A percentile compares a stretch with the other conserved stretches of the same genome.
Evolutionary conservation across 1,284 basidiomycete genomes (phyloP).

Genomic region (Bjerkandera adusta): DNA sequence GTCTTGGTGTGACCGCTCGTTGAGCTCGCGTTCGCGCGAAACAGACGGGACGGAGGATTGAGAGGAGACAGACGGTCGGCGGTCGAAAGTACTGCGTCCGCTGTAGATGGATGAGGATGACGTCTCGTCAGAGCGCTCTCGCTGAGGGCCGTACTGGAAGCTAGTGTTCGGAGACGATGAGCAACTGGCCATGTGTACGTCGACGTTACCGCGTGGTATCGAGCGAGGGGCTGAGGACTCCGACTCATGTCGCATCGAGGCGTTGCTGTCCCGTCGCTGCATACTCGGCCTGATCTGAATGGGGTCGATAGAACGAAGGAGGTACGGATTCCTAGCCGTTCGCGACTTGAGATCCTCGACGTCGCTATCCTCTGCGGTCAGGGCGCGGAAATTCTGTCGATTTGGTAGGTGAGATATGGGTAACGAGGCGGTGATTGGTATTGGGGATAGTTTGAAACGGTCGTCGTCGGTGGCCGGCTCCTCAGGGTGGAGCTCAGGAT

Average conservation of each 20-base stretch:
- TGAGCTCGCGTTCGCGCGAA: slow-evolving; percentile 20
- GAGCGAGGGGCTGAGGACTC: slow-evolving; percentile 29
- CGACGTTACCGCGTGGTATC: slow-evolving; percentile 29
- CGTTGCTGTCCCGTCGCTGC: slow-evolving; percentile 23
- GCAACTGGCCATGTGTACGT: slow-evolving; percentile 30
- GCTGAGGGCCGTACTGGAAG: slow-evolving; percentile 20
- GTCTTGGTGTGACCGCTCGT: slow-evolving; percentile 18
- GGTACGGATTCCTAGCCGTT: slow-evolving; percentile 20
- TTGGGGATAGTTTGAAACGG: slow-evolving; percentile 38
- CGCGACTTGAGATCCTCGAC: slow-evolving; percentile 29
- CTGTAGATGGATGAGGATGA: slow-evolving; percentile 3
- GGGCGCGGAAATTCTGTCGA: slow-evolving; percentile 25
- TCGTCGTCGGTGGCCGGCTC: slow-evolving; percentile 22
- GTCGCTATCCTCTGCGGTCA: slow-evolving; percentile 29
- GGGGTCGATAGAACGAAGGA: slow-evolving; percentile 24
- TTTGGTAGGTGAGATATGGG: slow-evolving; percentile 30
- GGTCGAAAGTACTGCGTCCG: slow-evolving; percentile 3
- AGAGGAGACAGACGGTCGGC: slow-evolving; percentile 17
- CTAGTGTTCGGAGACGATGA: slow-evolving; percentile 29
- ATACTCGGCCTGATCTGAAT: slow-evolving; percentile 26
- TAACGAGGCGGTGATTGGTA: slow-evolving; percentile 29
- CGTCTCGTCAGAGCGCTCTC: slow-evolving; percentile 18
- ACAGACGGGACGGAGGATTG: no score
- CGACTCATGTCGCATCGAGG: slow-evolving; percentile 21
- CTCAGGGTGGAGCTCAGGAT: slow-evolving; percentile 14